Evolutionary conservation across 2,329 filamentous ascomycete genomes (phyloP), one percentile per base, ranked within the genome.

Genomic region (Ascochyta koolunga): DNA sequence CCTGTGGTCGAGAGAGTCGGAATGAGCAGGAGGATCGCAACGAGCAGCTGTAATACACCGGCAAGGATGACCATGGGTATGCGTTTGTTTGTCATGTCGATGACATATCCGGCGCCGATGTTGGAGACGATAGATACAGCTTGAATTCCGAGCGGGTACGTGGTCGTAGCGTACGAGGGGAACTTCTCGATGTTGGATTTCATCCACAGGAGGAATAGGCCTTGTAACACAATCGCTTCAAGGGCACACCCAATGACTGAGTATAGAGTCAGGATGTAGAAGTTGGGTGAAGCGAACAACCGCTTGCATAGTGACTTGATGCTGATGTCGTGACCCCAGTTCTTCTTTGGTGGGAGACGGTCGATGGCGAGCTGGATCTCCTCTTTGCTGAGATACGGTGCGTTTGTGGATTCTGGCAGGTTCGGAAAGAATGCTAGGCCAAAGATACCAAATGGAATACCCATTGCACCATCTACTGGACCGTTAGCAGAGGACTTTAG

Each of bases 141-240:
- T 0, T 83, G 79, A 0, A 86, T 80, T 2, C 82, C 83, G 0
- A 83, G 80, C 0, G 83, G 83, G 42, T 85, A 85, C 59, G 83
- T 81, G 62, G 85, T 86, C 10, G 81, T 76, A 58, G 85, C 80
- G 0, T 76, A 43, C 0, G 83, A 74, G 0, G 76, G 64, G 39
- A 67, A 66, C 15, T 59, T 40, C 11, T 38, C 40, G 9, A 58
- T 53, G 27, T 67, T 44, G 16, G 61, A 58, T 37, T 65, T 68
- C 56, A 68, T 61, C 64, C 64, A 68, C 5, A 68, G 55, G 2
- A 68, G 42, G 35, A 68, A 68, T 5, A 68, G 62, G 0, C 65
- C 65, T 29, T 68, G 65, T 3, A 68, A 19, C 16, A 66, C 65
- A 22, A 66, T 75, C 2, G 71, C 74, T 48, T 77, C 74, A 4